These are phyloP conservation scores for Xylaria venustula DNA, from an alignment of 495 filamentous ascomycete species.

Conservation along the genomic window DNA sequence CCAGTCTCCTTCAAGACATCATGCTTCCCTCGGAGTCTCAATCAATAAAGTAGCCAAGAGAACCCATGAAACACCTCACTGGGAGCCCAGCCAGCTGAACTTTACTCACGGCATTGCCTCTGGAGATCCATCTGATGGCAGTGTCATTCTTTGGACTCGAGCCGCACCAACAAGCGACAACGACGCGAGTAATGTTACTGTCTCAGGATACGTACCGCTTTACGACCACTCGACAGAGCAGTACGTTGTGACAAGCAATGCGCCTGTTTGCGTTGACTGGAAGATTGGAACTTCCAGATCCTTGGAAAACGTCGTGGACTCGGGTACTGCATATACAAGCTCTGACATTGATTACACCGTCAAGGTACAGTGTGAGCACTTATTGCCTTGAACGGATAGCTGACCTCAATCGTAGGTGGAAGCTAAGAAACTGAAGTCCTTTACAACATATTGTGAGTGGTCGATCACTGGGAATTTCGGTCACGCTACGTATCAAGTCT, in stretches of 20 bases:
- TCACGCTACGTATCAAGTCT: background rate
- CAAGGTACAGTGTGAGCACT: constrained; percentile 40
- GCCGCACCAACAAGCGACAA: constrained; percentile 51
- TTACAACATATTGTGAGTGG: constrained; percentile 50
- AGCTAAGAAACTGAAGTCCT: constrained; percentile 54
- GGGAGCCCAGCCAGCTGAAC: constrained; percentile 46
- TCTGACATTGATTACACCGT: constrained; percentile 67
- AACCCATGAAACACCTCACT: constrained; percentile 33
- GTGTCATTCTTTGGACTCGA: constrained; percentile 66
- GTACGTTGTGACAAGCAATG: constrained; percentile 50
- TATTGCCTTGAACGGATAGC: background rate
- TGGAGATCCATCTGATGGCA: constrained; percentile 61
- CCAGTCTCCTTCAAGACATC: constrained; percentile 56
- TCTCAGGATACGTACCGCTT: constrained; percentile 52
- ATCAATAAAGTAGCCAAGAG: constrained; percentile 43
- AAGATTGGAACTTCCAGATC: constrained; percentile 35
- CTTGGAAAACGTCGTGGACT: constrained; percentile 38
- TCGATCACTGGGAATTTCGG: background rate
- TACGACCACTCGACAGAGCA: constrained; percentile 56
- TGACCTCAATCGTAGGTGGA: constrained; percentile 43
- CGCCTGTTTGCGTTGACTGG: constrained; percentile 60
- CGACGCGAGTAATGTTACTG: constrained; percentile 53
- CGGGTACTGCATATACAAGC: constrained; percentile 57
- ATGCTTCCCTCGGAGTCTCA: constrained; percentile 55
- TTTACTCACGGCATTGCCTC: constrained; percentile 64